Evolutionary conservation across 176 grass and related monocot genomes (phyloP).

Genomic region (Bonia amplexicaulis): DNA sequence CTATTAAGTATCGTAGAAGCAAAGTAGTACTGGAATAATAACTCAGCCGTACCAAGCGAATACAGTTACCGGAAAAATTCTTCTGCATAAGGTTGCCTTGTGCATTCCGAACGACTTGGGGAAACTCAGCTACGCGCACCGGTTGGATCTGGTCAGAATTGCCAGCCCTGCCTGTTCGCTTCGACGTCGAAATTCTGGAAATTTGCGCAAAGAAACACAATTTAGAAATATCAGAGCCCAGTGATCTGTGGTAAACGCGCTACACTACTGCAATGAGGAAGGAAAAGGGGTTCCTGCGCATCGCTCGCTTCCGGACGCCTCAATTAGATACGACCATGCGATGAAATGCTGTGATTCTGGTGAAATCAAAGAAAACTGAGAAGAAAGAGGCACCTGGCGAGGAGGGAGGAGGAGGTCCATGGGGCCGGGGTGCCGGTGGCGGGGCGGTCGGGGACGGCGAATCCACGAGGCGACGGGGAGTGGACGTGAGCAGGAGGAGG

Average conservation of each 20-base stretch:
- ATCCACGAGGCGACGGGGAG: constrained; percentile 26
- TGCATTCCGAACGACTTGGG: constrained; percentile 76
- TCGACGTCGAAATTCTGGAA: constrained; percentile 52
- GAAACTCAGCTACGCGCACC: constrained; percentile 71
- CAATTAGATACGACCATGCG: background rate
- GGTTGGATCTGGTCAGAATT: constrained; percentile 67
- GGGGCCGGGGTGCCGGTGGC: constrained; percentile 80
- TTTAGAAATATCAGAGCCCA: background rate
- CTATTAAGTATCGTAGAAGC: constrained; percentile 28
- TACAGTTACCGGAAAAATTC: constrained; percentile 41
- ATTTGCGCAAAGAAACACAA: background rate
- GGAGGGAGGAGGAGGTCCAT: constrained; percentile 70
- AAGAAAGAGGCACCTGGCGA: constrained; percentile 52
- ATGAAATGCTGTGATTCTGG: constrained; percentile 17
- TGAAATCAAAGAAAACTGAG: background rate
- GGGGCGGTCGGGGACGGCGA: constrained; percentile 49
- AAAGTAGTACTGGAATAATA: background rate
- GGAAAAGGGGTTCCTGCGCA: background rate
- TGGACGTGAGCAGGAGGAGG: constrained; percentile 25
- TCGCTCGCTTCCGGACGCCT: background rate
- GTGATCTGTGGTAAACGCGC: background rate
- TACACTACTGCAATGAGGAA: background rate
- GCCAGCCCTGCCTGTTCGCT: constrained; percentile 45
- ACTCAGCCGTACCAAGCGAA: background rate
- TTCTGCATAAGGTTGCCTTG: constrained; percentile 65